Evolutionary conservation across 2,329 filamentous ascomycete genomes (phyloP), one percentile per base, ranked within the genome.

Genomic region (Fusarium coffeatum): DNA sequence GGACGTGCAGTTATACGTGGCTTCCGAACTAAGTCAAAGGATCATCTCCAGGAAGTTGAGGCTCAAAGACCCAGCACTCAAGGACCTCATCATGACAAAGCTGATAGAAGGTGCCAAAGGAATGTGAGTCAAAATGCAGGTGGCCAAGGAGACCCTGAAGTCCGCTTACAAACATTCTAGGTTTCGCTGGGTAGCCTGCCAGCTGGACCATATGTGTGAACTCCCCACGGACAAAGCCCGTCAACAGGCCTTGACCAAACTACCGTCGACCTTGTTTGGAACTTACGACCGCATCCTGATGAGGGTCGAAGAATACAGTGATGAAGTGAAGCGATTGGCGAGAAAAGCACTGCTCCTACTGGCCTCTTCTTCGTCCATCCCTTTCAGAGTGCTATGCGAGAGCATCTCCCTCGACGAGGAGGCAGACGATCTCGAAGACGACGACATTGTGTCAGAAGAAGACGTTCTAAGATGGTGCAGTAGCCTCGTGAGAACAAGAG

Each of bases 121-220:
- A 18, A 73, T 73, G 66, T 64, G 42, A 30, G 58, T 28, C 3
- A 4, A 8, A 2, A 34, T 3, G 5, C n/a, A n/a, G n/a, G n/a
- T 34, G 16, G 0, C 16, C 30, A 13, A 11, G 0, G 4, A 10
- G 1, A 30, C 0, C 4, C 13, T 20, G 3, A 1, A 6, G 7
- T 7, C 3, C 2, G 23, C 11, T 37, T 10, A n/a, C 20, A 10
- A 16, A 0, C 0, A 2, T 7, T 0, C 0, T 4, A 73, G 71
- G 71, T 73, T 73, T 11, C 65, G 68, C 6, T 73, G 71, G 71
- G 71, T 70, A 18, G 58, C 55, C 4, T 73, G 71, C 3, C 71
- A 73, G 13, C 6, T 73, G 0, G 68, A 73, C 49, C 61, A 73
- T 13, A 58, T 73, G 6, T 60, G 71, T 3, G 42, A 71, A 8